These are phyloP conservation scores for Aspergillus luchuensis DNA, from an alignment of 2,329 filamentous ascomycete genomes.

Conservation along the genomic window DNA sequence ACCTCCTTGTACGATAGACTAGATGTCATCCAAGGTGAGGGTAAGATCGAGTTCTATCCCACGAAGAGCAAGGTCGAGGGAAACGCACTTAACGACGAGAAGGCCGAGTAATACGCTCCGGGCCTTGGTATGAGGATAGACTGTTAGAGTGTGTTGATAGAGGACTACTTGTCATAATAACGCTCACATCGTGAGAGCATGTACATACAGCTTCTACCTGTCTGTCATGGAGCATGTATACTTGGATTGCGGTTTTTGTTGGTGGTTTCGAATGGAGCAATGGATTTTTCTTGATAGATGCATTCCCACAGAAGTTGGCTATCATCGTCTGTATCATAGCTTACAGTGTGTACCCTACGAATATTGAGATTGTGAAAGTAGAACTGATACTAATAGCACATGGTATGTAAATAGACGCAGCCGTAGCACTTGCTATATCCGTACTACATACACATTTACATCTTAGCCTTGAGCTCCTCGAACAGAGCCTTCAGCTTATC, in stretches of 20 bases:
- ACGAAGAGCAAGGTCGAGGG: conserved; percentile 21
- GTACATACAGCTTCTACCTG: background rate
- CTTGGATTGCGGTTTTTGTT: background rate
- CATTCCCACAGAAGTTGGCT: background rate
- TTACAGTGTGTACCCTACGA: background rate
- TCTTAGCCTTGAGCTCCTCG: conserved; percentile 86
- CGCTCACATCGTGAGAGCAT: background rate
- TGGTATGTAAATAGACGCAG: background rate
- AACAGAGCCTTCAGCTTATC: conserved; percentile 75
- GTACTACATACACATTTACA: conserved; percentile 54
- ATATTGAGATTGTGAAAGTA: background rate
- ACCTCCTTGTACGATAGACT: conserved; percentile 81
- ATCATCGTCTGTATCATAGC: background rate
- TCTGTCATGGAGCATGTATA: background rate
- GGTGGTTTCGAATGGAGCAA: background rate
- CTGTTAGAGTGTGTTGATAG: conserved; percentile 2
- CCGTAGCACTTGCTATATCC: background rate
- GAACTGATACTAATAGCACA: background rate
- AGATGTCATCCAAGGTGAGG: conserved; percentile 68
- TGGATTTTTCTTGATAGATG: background rate
- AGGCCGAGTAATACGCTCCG: background rate
- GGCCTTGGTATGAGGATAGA: background rate
- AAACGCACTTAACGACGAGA: conserved; percentile 3
- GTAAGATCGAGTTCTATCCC: conserved; percentile 72
- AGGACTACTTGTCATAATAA: background rate